Conservation (phyloP, 331 rosid genomes). For the Ulmus americana region DNA sequence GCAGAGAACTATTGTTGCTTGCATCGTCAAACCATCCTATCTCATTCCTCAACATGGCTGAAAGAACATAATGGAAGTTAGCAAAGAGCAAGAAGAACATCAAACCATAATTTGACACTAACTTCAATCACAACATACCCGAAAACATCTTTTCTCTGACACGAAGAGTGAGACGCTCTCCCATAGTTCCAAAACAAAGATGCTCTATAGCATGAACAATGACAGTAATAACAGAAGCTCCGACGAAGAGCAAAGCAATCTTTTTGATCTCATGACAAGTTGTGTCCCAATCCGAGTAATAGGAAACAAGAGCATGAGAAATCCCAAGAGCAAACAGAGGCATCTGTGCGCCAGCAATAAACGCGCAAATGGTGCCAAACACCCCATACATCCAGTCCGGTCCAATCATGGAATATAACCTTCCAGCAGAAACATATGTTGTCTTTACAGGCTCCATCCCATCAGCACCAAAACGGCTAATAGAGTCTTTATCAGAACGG, state of each 20-base stretch:
- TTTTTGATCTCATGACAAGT: constrained; percentile 61
- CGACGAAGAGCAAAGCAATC: constrained; percentile 68
- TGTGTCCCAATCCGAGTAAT: constrained; percentile 91
- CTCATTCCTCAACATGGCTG: constrained; percentile 93
- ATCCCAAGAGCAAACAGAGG: constrained; percentile 93
- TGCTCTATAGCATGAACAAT: constrained; percentile 75
- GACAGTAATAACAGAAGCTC: constrained; percentile 61
- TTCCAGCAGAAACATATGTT: constrained; percentile 44
- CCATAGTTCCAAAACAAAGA: constrained; percentile 86
- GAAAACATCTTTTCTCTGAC: constrained; percentile 84
- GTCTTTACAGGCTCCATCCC: constrained; percentile 44
- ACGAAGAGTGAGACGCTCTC: constrained; percentile 91
- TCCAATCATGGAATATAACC: constrained; percentile 75
- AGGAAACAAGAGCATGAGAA: constrained; percentile 88
- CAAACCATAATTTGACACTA: background rate
- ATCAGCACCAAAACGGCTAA: constrained; percentile 47
- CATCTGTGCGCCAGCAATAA: constrained; percentile 93
- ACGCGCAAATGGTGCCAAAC: constrained; percentile 63
- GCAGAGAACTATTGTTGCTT: constrained; percentile 81
- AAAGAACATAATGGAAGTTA: constrained; percentile 24
- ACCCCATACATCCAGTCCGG: constrained; percentile 86
- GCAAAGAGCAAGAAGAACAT: background rate
- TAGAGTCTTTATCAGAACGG: constrained; percentile 82
- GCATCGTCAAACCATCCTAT: constrained; percentile 91
- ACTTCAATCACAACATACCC: constrained; percentile 36